These are phyloP conservation scores for Ostreobium quekettii DNA, from an alignment of 139 green algal genomes.

Conservation along the genomic window DNA sequence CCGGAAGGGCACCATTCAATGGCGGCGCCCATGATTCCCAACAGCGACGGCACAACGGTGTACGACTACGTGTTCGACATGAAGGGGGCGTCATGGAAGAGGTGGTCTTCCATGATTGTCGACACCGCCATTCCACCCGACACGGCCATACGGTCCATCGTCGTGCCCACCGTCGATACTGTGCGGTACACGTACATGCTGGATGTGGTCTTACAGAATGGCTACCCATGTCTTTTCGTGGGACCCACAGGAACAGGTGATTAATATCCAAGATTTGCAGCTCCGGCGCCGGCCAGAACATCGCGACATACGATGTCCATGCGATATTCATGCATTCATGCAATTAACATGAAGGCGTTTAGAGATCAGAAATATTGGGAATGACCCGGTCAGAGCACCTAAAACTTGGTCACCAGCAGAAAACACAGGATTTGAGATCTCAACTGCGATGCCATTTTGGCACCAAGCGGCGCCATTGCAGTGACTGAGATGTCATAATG, in stretches of 20 bases:
- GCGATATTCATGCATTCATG: neutral
- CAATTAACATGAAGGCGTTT: neutral
- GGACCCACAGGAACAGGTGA: slow-evolving; percentile 42
- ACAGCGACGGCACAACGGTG: slow-evolving; percentile 16
- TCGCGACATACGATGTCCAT: neutral
- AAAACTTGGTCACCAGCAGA: too few species aligned
- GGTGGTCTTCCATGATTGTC: slow-evolving; percentile 31
- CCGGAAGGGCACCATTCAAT: slow-evolving; percentile 33
- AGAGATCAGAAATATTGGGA: neutral
- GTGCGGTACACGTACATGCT: slow-evolving; percentile 35
- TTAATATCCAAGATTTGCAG: neutral
- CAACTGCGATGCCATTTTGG: too few species aligned
- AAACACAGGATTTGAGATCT: too few species aligned
- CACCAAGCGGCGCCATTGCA: too few species aligned
- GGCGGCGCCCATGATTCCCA: slow-evolving; percentile 32
- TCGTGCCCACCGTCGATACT: slow-evolving; percentile 59
- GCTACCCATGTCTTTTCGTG: slow-evolving; percentile 30
- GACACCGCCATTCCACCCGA: slow-evolving; percentile 21
- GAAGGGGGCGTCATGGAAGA: slow-evolving; percentile 25
- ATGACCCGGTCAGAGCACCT: neutral
- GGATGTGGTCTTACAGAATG: slow-evolving; percentile 18
- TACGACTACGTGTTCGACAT: slow-evolving; percentile 37
- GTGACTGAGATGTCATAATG: too few species aligned
- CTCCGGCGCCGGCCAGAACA: neutral
- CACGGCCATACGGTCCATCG: slow-evolving; percentile 42